Conservation (phyloP, 208 protist species). For the Leishmania martiniquensis region DNA sequence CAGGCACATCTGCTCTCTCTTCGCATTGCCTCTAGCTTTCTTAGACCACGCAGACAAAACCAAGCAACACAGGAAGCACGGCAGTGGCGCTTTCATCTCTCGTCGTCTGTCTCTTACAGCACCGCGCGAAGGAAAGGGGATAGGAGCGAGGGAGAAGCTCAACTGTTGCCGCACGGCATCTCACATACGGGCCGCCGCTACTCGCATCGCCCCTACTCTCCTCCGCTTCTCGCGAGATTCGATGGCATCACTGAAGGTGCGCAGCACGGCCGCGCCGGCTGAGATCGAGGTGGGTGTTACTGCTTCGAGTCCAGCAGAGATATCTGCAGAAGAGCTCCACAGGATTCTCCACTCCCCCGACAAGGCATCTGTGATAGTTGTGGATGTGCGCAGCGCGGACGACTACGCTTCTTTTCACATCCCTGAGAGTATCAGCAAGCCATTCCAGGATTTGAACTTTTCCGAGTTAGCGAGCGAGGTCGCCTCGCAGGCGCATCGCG, state of each 20-base stretch:
- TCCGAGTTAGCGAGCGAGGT: constrained; percentile 8
- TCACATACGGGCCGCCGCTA: not conserved
- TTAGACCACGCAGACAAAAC: too few species aligned
- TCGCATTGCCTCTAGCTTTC: too few species aligned
- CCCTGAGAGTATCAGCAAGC: constrained; percentile 43
- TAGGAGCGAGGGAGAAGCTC: not conserved
- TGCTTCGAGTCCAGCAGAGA: constrained; percentile 17
- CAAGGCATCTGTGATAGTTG: constrained; percentile 3
- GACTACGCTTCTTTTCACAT: constrained; percentile 42
- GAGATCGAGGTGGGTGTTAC: constrained; percentile 15
- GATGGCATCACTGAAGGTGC: constrained; percentile 15
- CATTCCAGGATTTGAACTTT: constrained; percentile 41
- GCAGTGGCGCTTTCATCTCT: not conserved
- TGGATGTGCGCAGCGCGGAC: constrained; percentile 50
- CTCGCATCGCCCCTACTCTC: not conserved
- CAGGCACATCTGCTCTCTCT: not conserved
- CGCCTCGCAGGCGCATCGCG: constrained; percentile 4
- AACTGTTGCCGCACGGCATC: not conserved
- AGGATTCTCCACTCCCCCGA: constrained; percentile 6
- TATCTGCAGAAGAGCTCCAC: constrained; percentile 36
- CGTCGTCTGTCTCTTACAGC: not conserved
- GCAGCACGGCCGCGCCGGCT: constrained; percentile 1
- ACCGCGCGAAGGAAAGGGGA: not conserved
- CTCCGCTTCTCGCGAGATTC: not conserved
- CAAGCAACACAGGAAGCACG: not conserved